phyloP scores from a whole-genome alignment of 2,329 filamentous ascomycete genomes.

The Mycogone perniciosa region DNA sequence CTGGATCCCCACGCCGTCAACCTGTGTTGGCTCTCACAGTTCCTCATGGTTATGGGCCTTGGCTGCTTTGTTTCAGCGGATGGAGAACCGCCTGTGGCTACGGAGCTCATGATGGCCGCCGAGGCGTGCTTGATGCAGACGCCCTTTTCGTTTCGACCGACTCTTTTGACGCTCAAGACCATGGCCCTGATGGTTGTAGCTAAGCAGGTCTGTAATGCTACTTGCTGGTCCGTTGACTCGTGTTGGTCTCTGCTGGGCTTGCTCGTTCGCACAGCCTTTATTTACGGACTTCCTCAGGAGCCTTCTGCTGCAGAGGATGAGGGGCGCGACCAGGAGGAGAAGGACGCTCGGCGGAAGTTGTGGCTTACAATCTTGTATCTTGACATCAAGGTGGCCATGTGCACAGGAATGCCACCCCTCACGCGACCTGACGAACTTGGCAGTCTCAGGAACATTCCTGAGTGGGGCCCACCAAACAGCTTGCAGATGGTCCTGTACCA shows the following conservation, averaged over 20 bases:
- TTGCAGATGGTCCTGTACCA: constrained; percentile 28
- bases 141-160: constrained; percentile 32
- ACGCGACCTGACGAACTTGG: constrained; percentile 27
- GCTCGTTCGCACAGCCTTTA: constrained; percentile 29
- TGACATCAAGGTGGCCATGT: constrained; percentile 31
- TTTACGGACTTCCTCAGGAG: constrained; percentile 30
- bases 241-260: constrained; percentile 30
- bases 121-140: constrained; percentile 33
- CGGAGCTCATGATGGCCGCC: constrained; percentile 31
- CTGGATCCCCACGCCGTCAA: constrained; percentile 22
- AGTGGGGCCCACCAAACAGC: constrained; percentile 23
- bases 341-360: constrained; percentile 24
- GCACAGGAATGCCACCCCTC: constrained; percentile 29
- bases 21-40: constrained; percentile 28
- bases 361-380: constrained; percentile 32
- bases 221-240: constrained; percentile 32
- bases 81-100: constrained; percentile 27
- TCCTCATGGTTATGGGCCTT: constrained; percentile 31
- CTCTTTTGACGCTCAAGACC: constrained; percentile 25
- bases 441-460: constrained; percentile 19
- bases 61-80: constrained; percentile 27
- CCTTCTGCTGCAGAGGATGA: constrained; percentile 20
- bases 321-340: constrained; percentile 20
- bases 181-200: constrained; percentile 29
- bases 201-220: constrained; percentile 32